A percentile compares a stretch with the other conserved stretches of the same genome.
Conservation (phyloP, 345 rosid species). For the Kernera saxatilis region DNA sequence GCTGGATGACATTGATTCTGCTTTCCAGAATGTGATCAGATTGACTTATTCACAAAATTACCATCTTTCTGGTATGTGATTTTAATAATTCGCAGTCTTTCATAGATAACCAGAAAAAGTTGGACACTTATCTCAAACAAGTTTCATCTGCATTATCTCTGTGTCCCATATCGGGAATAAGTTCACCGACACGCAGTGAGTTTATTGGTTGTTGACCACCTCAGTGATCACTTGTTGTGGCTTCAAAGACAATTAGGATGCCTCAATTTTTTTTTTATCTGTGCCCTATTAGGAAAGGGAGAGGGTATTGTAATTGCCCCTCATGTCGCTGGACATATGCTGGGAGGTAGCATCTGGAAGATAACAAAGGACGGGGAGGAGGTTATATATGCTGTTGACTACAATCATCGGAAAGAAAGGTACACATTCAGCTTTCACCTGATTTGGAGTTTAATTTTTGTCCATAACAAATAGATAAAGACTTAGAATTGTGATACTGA, state of each 20-base stretch:
- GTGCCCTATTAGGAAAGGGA: constrained; percentile 60
- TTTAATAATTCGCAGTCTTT: not conserved
- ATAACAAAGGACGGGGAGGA: constrained; percentile 98
- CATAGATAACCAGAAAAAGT: not conserved
- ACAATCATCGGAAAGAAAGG: constrained; percentile 96
- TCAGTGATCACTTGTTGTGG: not conserved
- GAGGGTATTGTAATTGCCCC: constrained; percentile 97
- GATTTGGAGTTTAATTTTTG: not conserved
- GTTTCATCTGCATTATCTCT: not conserved
- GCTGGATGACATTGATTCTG: constrained; percentile 83
- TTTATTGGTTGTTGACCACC: not conserved
- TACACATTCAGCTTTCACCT: constrained; percentile 27
- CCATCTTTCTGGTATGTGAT: constrained; percentile 71
- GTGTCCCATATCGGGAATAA: not conserved
- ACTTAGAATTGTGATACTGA: not conserved
- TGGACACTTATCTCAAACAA: not conserved
- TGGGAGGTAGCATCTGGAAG: constrained; percentile 97
- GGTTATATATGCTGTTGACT: constrained; percentile 95
- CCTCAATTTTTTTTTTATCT: not conserved
- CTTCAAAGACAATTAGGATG: not conserved
- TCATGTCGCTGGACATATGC: constrained; percentile 90
- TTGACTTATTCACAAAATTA: constrained; percentile 84
- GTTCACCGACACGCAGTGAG: not conserved
- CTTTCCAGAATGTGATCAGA: constrained; percentile 81
- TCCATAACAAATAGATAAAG: not conserved